These are phyloP conservation scores for Actinidia polygama DNA, from an alignment of 179 eudicot genomes.

Conservation along the genomic window DNA sequence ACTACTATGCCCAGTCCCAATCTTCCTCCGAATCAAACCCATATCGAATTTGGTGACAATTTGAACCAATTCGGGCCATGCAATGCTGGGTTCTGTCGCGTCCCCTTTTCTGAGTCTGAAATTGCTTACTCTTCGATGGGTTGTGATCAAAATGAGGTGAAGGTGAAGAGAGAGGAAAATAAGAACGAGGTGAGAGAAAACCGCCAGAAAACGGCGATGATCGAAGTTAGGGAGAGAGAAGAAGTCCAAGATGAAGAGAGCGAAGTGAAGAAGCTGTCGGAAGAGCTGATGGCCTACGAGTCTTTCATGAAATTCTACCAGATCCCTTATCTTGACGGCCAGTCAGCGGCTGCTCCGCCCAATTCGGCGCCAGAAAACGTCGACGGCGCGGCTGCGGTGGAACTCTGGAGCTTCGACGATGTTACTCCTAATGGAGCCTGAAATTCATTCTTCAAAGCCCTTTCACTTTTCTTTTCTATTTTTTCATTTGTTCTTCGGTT, in stretches of 20 bases:
- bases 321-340: constrained; percentile 67
- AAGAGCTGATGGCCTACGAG: too few species aligned
- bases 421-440: constrained; percentile 19
- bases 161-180: constrained; percentile 26
- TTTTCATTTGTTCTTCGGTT: too few species aligned
- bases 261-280: constrained; percentile 60
- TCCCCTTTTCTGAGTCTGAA: constrained; percentile 22
- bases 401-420: constrained; percentile 73
- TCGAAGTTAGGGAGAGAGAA: constrained; percentile 5
- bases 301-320: too few species aligned
- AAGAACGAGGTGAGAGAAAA: background rate
- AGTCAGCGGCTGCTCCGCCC: constrained; percentile 33
- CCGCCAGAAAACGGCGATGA: background rate
- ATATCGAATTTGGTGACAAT: background rate
- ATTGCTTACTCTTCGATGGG: constrained; percentile 2
- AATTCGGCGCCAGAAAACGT: constrained; percentile 37
- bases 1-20: too few species aligned
- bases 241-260: constrained; percentile 28
- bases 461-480: too few species aligned
- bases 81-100: constrained; percentile 27
- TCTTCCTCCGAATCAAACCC: constrained; percentile 6
- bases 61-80: constrained; percentile 22
- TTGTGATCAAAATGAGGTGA: background rate
- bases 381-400: constrained; percentile 38
- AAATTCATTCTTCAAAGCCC: background rate